Evolutionary conservation across 2,329 filamentous ascomycete species (phyloP), one percentile per base, ranked within the genome.

Genomic region (Coccinonectria pachysandricola): DNA sequence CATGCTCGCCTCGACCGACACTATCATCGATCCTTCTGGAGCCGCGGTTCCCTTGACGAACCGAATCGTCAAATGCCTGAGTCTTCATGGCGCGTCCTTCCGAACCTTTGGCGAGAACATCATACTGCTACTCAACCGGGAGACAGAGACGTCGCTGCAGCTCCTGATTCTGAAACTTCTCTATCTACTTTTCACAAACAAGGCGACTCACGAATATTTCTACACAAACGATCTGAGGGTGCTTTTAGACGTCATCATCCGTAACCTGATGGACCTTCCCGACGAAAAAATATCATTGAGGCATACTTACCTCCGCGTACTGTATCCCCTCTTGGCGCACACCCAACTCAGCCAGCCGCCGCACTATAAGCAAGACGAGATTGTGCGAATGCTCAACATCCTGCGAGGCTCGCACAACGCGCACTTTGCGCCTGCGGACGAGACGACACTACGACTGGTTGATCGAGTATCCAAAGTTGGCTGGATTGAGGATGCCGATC

Each of bases 21-120:
- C 62, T 4, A 57, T 57, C 12, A 49, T 51, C 17, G 57, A 63
- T 19, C 26, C 41, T 10, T 30, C 34, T 7, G 49, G 60, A n/a
- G 48, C 47, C 8, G 37, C 61, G 7, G 56, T 62, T 13, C 69
- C 72, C 4, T 57, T 92, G 30, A 96, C 91, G 4, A 98, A 98
- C 49, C 78, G 87, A 40, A 85, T 98, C 25, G 79, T 98, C 54
- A 96, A 96, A 53, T 69, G 87, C 19, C 67, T 98, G 21, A 88
- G 85, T 27, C 65, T 82, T 13, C 70, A 91, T 46, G 88, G 88
- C 4, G 71, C 75, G 24, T 66, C 66, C 2, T 96, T 86, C 53
- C 87, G 88, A 49, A 95, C 88, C 0, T 98, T 98, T 61, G 91
- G 91, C 27, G 88, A 95, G 60, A 98, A 96, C 43, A 81, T 98